Evolutionary conservation across 345 rosid species (phyloP).

Genomic region (Aquilaria malaccensis): DNA sequence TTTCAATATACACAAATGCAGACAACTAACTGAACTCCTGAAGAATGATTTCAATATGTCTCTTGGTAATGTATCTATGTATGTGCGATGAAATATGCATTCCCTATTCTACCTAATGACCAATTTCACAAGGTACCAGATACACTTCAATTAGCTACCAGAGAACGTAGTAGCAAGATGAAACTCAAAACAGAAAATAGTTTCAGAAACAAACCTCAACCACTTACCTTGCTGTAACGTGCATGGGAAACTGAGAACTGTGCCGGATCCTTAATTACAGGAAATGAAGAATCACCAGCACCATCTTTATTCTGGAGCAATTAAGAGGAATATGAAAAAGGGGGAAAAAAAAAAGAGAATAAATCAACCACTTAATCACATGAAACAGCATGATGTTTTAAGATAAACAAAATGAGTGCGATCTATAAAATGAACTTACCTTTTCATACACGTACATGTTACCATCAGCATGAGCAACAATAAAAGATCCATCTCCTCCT

Average conservation of each 20-base stretch:
- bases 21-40: too few species aligned
- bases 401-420: not conserved
- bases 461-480: slow-evolving; percentile 98
- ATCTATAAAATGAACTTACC: slow-evolving; percentile 48
- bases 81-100: not conserved
- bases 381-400: slow-evolving; percentile 6
- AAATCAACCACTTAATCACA: slow-evolving; percentile 6
- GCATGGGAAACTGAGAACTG: slow-evolving; percentile 91
- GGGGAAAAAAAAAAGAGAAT: not conserved
- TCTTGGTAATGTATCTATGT: not conserved
- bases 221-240: slow-evolving; percentile 82
- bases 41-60: not conserved
- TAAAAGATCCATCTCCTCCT: slow-evolving; percentile 89
- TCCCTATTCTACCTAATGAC: too few species aligned
- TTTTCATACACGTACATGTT: slow-evolving; percentile 90
- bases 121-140: too few species aligned
- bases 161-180: too few species aligned
- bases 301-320: slow-evolving; percentile 72
- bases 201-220: slow-evolving; percentile 3
- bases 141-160: too few species aligned
- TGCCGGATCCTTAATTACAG: slow-evolving; percentile 75
- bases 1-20: too few species aligned
- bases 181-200: not conserved
- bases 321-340: not conserved
- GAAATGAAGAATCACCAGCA: slow-evolving; percentile 91